Conservation (phyloP, 257 asterid species). For the Gentiana dahurica region DNA sequence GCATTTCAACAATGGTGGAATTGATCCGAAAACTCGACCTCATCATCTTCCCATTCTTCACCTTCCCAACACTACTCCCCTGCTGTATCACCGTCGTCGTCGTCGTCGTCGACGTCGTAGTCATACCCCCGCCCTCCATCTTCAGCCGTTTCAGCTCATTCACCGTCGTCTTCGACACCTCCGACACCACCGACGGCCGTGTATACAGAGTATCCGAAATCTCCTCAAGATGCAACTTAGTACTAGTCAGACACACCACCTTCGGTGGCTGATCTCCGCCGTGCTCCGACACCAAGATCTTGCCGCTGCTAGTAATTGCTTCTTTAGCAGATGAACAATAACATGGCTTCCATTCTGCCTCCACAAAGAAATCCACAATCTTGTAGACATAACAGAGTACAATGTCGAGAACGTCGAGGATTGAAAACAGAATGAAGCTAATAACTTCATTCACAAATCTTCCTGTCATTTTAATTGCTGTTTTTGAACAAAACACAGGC, state of each 20-base stretch:
- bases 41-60: constrained; percentile 11
- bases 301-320: constrained; percentile 31
- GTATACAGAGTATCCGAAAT: constrained; percentile 83
- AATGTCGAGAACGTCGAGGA: constrained; percentile 57
- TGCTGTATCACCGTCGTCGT: constrained; percentile 7
- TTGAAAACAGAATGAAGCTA: constrained; percentile 44
- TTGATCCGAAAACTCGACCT: constrained; percentile 41
- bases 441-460: constrained; percentile 33
- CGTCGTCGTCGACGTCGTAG: background rate
- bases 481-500: constrained; percentile 14
- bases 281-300: constrained; percentile 59
- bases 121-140: constrained; percentile 1
- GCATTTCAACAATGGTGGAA: constrained; percentile 66
- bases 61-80: background rate
- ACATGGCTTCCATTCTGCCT: constrained; percentile 89
- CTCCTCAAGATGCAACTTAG: constrained; percentile 62
- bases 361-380: constrained; percentile 45
- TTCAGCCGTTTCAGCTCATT: constrained; percentile 28
- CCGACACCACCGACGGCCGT: constrained; percentile 49
- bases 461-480: constrained; percentile 22
- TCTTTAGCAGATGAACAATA: constrained; percentile 56
- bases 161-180: constrained; percentile 40
- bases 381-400: constrained; percentile 52
- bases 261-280: constrained; percentile 40
- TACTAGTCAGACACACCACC: constrained; percentile 44